phyloP scores from a whole-genome alignment of 2,329 filamentous ascomycete species.

The Domatiomyces catenatus region DNA sequence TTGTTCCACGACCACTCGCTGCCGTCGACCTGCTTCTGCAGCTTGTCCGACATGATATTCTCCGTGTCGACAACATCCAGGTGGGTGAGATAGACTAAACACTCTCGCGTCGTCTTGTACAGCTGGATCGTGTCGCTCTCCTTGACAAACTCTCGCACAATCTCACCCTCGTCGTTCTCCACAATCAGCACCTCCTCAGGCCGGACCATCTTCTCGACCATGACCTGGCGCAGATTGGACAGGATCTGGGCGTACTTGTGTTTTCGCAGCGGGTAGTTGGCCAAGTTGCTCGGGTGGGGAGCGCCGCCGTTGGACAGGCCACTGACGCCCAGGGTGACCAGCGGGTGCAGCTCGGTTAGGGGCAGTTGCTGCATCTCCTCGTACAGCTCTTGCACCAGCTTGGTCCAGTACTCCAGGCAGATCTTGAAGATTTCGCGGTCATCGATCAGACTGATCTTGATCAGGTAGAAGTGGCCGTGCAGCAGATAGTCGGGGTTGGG shows the following conservation, averaged over 20 bases:
- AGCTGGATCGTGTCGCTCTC: constrained; percentile 97
- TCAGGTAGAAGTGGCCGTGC: constrained; percentile 94
- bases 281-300: constrained; percentile 67
- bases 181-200: constrained; percentile 96
- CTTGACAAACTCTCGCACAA: constrained; percentile 97
- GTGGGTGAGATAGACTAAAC: constrained; percentile 91
- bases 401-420: constrained; percentile 97
- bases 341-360: constrained; percentile 79
- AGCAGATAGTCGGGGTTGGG: constrained; percentile 89
- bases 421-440: constrained; percentile 99
- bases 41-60: constrained; percentile 97
- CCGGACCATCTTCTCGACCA: constrained; percentile 99
- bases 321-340: constrained; percentile 60
- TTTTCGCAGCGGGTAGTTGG: constrained; percentile 85
- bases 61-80: constrained; percentile 95
- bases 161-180: constrained; percentile 98
- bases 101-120: constrained; percentile 97
- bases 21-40: constrained; percentile 86
- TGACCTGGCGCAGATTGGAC: constrained; percentile 85
- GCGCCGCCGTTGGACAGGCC: constrained; percentile 65
- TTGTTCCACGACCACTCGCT: constrained; percentile 98
- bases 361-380: constrained; percentile 97
- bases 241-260: constrained; percentile 95
- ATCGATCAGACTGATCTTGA: constrained; percentile 95
- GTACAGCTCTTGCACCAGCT: constrained; percentile 91